These are phyloP conservation scores for Pichia nanzhaoensis DNA, from an alignment of 805 yeast species.

Conservation along the genomic window DNA sequence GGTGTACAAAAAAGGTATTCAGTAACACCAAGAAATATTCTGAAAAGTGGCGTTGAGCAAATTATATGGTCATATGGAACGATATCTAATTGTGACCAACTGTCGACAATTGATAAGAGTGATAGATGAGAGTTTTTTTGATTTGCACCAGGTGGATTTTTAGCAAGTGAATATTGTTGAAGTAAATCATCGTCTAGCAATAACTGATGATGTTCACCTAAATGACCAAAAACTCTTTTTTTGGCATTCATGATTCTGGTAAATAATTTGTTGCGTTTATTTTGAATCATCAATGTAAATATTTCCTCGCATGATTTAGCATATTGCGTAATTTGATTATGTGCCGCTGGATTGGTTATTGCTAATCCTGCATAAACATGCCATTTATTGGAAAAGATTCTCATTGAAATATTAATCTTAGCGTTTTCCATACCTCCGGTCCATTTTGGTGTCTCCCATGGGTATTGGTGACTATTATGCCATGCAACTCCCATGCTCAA, in stretches of 20 bases:
- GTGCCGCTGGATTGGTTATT: conserved; percentile 92
- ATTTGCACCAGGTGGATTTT: conserved; percentile 57
- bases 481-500: conserved; percentile 96
- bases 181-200: conserved; percentile 71
- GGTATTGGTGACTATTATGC: conserved; percentile 75
- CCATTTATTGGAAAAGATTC: conserved; percentile 93
- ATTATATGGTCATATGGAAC: conserved; percentile 96
- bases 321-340: conserved; percentile 83
- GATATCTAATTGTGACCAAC: conserved; percentile 81
- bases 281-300: conserved; percentile 75
- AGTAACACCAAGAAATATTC: conserved; percentile 89
- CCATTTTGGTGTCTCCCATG: conserved; percentile 87
- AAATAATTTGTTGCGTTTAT: conserved; percentile 49
- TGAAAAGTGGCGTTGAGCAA: conserved; percentile 88
- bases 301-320: conserved; percentile 78
- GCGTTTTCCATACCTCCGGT: conserved; percentile 94
- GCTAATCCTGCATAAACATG: conserved; percentile 98
- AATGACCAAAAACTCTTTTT: conserved; percentile 67
- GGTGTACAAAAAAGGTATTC: conserved; percentile 87
- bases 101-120: conserved; percentile 83
- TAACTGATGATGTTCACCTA: conserved; percentile 48
- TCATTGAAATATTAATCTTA: conserved; percentile 82
- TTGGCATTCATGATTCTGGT: conserved; percentile 60
- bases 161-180: conserved; percentile 72
- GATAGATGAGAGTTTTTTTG: conserved; percentile 88